These are phyloP conservation scores for Colletotrichum graminicola DNA, from an alignment of 2,329 filamentous ascomycete genomes.

Conservation along the genomic window DNA sequence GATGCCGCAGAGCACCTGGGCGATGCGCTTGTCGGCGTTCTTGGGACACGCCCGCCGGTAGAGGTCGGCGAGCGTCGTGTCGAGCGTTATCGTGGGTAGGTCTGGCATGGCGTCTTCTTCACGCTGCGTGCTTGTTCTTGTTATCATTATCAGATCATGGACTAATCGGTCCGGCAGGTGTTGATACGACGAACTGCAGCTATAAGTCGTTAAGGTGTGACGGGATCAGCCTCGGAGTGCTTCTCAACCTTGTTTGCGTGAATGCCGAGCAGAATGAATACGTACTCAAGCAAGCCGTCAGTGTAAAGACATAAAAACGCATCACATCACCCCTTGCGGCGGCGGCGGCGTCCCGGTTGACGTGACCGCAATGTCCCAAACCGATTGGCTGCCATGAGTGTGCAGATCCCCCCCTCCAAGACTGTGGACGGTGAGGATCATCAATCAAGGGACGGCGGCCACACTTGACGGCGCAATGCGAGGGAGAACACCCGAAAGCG, in stretches of 20 bases:
- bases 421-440: constrained; percentile 2
- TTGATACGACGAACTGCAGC: neutral
- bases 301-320: neutral
- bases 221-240: neutral
- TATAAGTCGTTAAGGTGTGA: no score
- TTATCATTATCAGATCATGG: no score
- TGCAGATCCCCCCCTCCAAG: constrained; percentile 16
- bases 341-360: constrained; percentile 8
- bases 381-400: constrained; percentile 6
- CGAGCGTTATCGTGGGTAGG: constrained; percentile 50
- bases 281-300: neutral
- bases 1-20: constrained; percentile 49
- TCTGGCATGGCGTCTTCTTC: constrained; percentile 14
- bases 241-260: neutral
- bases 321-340: neutral
- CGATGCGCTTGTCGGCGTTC: constrained; percentile 46
- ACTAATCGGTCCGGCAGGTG: accelerated
- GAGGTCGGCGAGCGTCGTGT: constrained; percentile 53
- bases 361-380: neutral
- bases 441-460: neutral
- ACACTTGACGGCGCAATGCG: no score
- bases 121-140: neutral
- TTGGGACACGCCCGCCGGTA: constrained; percentile 47
- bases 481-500: neutral
- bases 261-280: no score